A percentile compares a stretch with the other conserved stretches of the same genome.
Evolutionary conservation across 2,329 filamentous ascomycete species (phyloP).

Genomic region (Eutypa lata): DNA sequence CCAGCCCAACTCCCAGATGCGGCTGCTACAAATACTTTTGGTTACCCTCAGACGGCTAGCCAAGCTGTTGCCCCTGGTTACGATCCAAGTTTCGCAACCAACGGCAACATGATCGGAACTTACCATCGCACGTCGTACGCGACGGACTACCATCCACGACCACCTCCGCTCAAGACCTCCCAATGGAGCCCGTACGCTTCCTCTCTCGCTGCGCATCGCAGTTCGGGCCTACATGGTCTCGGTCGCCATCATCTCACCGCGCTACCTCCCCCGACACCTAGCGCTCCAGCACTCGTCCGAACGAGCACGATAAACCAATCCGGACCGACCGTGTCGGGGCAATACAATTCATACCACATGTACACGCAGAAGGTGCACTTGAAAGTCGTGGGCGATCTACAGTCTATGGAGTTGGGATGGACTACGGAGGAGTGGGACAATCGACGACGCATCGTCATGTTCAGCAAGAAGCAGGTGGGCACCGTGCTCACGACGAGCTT

Average conservation of each 20-base stretch:
- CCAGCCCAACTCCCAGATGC: conserved; percentile 32
- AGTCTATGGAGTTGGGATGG: conserved; percentile 82
- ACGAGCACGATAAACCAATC: conserved; percentile 51
- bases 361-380: conserved; percentile 82
- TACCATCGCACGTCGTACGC: conserved; percentile 52
- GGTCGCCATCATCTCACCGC: conserved; percentile 45
- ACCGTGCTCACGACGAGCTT: conserved; percentile 81
- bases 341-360: conserved; percentile 72
- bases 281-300: conserved; percentile 49
- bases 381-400: conserved; percentile 81
- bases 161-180: conserved; percentile 34
- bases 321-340: conserved; percentile 41
- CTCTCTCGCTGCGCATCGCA: conserved; percentile 37
- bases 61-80: conserved; percentile 39
- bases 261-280: conserved; percentile 44
- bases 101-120: conserved; percentile 52
- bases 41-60: conserved; percentile 53
- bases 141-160: conserved; percentile 42
- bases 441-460: conserved; percentile 82
- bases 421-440: conserved; percentile 74
- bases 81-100: conserved; percentile 28
- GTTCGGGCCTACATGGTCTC: conserved; percentile 41
- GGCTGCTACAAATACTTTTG: conserved; percentile 54
- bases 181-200: conserved; percentile 44
- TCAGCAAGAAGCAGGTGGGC: conserved; percentile 77